Percentiles rank a stretch among this genome's conserved stretches.
Evolutionary conservation across 768 basidiomycete genomes (phyloP).

Genomic region (Amanita polypyramis): DNA sequence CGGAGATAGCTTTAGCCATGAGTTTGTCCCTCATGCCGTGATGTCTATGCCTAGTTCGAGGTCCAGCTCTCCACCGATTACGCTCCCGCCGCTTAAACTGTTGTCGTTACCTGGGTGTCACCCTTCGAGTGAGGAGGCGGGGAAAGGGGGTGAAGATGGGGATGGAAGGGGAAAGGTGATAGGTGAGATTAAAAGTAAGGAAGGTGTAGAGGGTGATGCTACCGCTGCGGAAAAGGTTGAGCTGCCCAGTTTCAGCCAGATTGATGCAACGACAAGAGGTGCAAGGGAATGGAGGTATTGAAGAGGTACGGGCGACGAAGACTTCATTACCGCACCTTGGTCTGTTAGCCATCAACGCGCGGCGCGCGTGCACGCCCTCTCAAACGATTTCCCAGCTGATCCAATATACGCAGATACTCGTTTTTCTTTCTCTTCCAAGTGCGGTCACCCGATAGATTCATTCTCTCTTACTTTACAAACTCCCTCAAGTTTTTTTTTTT

Average conservation of each 20-base stretch:
- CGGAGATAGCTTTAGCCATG: conserved; percentile 2
- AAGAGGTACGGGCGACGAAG: background rate
- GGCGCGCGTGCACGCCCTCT: too few species aligned
- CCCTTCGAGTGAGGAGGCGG: conserved; percentile 3
- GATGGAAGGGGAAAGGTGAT: background rate
- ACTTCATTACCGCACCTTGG: background rate
- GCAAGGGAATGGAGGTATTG: conserved; percentile 13
- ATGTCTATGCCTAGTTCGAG: conserved; percentile 47
- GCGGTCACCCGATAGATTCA: background rate
- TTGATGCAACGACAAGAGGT: conserved; percentile 41
- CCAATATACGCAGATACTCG: too few species aligned
- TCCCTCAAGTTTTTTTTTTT: background rate
- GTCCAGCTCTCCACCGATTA: conserved; percentile 62
- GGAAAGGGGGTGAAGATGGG: background rate
- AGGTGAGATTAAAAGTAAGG: background rate
- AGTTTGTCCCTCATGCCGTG: conserved; percentile 10
- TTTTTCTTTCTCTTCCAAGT: too few species aligned
- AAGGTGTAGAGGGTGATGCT: conserved; percentile 4
- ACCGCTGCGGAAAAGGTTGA: conserved; percentile 27
- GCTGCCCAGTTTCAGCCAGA: conserved; percentile 53
- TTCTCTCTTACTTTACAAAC: background rate
- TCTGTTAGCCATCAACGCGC: too few species aligned
- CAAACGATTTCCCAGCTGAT: too few species aligned
- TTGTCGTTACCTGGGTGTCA: conserved; percentile 9
- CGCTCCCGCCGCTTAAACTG: conserved; percentile 56